Evolutionary conservation across 2,329 filamentous ascomycete genomes (phyloP).

Genomic region (Fusarium albidum): DNA sequence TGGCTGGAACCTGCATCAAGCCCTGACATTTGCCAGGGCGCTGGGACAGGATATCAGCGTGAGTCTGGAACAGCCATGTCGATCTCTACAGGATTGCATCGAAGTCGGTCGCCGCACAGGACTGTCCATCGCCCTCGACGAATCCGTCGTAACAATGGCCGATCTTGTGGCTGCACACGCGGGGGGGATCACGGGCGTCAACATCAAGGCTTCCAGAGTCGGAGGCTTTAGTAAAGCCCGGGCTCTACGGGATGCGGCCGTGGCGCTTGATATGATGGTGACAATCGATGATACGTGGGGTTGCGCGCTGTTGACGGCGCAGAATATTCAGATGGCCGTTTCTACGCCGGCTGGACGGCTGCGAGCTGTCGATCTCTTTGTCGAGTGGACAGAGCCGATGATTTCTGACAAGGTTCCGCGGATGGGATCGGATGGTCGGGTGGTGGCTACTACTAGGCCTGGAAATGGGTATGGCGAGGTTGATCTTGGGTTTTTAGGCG

Average conservation of each 20-base stretch:
- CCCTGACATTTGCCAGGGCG: too few species aligned
- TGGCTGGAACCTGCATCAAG: too few species aligned
- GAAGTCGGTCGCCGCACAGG: too few species aligned
- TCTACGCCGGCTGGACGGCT: background rate
- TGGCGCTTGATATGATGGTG: slow-evolving; percentile 5
- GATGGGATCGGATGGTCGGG: slow-evolving; percentile 4
- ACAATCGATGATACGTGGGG: slow-evolving; percentile 15
- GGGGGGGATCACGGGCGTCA: slow-evolving; percentile 2
- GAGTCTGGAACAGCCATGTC: too few species aligned
- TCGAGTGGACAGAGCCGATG: slow-evolving; percentile 14
- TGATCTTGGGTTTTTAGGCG: too few species aligned
- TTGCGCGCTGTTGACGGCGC: slow-evolving; percentile 8
- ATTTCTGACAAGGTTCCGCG: slow-evolving; percentile 9
- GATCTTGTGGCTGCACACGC: slow-evolving; percentile 10
- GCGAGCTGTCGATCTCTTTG: slow-evolving; percentile 9
- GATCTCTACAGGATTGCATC: too few species aligned
- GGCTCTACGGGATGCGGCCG: slow-evolving; percentile 9
- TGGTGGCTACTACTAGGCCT: background rate
- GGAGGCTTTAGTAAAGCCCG: slow-evolving; percentile 13
- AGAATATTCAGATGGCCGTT: slow-evolving; percentile 6
- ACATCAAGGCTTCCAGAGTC: slow-evolving; percentile 13
- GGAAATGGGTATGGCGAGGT: slow-evolving; percentile 12
- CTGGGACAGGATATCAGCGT: too few species aligned
- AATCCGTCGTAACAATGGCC: slow-evolving; percentile 2
- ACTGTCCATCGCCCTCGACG: too few species aligned